A percentile compares a stretch with the other conserved stretches of the same genome.
These are phyloP conservation scores for Cladophialophora carrionii DNA, from an alignment of 2,329 filamentous ascomycete genomes.

Conservation along the genomic window DNA sequence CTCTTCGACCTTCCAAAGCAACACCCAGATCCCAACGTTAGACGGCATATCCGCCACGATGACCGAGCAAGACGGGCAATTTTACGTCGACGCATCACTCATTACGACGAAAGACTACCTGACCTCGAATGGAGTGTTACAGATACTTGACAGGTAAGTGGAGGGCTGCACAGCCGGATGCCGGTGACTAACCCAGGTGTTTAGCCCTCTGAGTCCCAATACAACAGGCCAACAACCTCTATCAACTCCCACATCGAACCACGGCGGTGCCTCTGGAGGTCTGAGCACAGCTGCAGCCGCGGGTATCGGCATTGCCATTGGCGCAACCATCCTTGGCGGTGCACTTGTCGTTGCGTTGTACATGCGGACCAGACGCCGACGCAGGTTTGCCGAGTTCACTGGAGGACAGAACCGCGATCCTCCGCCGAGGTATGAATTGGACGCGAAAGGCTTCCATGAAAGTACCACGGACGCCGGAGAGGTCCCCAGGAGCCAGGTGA, in stretches of 20 bases:
- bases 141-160: constrained; percentile 61
- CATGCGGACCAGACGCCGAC: constrained; percentile 27
- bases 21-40: constrained; percentile 45
- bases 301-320: constrained; percentile 35
- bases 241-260: constrained; percentile 1
- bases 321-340: constrained; percentile 29
- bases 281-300: constrained; percentile 32
- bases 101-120: constrained; percentile 57
- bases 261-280: constrained; percentile 16
- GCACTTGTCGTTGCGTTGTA: constrained; percentile 28
- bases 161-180: too few relatives aligned
- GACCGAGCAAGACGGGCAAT: constrained; percentile 46
- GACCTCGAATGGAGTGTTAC: constrained; percentile 60
- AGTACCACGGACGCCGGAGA: constrained; percentile 2
- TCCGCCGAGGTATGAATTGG: constrained; percentile 34
- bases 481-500: constrained; percentile 12
- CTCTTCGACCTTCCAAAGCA: constrained; percentile 51
- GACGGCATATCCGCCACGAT: constrained; percentile 55
- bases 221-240: constrained; percentile 20
- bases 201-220: constrained; percentile 31
- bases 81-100: constrained; percentile 58
- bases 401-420: constrained; percentile 20
- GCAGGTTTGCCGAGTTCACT: constrained; percentile 5
- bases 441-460: constrained; percentile 23
- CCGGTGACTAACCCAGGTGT: neutral